Percentiles rank a stretch among this genome's conserved stretches.
phyloP scores from a whole-genome alignment of 2,329 filamentous ascomycete genomes.

The Stagonosporopsis cucurbitacearum region DNA sequence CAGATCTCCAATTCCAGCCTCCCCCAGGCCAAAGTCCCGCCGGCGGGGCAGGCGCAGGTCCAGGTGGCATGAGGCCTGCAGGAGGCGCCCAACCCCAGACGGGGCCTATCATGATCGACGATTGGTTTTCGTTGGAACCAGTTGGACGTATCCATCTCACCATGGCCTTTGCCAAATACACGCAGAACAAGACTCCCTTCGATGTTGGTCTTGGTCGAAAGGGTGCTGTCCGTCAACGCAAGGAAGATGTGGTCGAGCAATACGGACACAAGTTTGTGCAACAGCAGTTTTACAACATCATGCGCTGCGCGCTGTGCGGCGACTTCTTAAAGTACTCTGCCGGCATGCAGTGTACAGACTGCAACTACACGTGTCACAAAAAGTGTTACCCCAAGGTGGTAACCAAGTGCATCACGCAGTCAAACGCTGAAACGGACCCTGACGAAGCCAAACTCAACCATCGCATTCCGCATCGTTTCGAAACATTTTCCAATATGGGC shows the following conservation, averaged over 20 bases:
- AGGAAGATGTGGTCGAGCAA: constrained; percentile 98
- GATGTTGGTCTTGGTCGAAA: constrained; percentile 92
- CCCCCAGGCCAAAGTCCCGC: constrained; percentile 53
- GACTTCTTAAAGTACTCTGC: constrained; percentile 99
- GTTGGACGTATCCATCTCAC: constrained; percentile 90
- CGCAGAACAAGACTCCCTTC: constrained; percentile 79
- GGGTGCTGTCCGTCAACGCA: constrained; percentile 94
- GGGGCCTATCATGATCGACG: constrained; percentile 72
- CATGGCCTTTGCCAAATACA: constrained; percentile 90
- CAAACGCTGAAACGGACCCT: constrained; percentile 96
- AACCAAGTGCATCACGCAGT: constrained; percentile 99
- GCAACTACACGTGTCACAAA: constrained; percentile 98
- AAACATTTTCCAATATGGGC: constrained; percentile 95
- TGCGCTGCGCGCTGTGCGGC: constrained; percentile 97
- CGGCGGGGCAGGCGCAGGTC: constrained; percentile 47
- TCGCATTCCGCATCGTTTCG: constrained; percentile 95
- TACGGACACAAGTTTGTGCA: constrained; percentile 99
- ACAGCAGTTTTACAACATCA: constrained; percentile 99
- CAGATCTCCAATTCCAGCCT: constrained; percentile 62
- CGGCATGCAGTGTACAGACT: constrained; percentile 99
- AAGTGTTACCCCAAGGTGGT: constrained; percentile 97
- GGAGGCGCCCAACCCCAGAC: constrained; percentile 57
- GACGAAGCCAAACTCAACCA: constrained; percentile 99
- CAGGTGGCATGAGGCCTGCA: constrained; percentile 49
- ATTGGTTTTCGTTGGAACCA: constrained; percentile 97